phyloP scores from a whole-genome alignment of 805 yeast genomes.

The Starmerella roubikii region DNA sequence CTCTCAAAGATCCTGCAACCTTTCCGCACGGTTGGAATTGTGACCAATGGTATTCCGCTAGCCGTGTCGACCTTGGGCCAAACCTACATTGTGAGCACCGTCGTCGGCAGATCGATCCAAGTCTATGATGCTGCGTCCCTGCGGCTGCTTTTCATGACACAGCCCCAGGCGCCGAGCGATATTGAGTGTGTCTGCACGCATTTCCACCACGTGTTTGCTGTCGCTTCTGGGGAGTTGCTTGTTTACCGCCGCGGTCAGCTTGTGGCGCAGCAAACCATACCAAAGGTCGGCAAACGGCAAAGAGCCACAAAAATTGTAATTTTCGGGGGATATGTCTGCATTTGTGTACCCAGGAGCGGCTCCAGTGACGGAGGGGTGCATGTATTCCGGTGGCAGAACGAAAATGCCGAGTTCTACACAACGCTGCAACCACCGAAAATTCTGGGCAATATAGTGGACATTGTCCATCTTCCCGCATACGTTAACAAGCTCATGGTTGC shows the following conservation, averaged over 20 bases:
- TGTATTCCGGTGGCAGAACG: slow-evolving; percentile 37
- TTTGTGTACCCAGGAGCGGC: slow-evolving; percentile 30
- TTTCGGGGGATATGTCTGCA: slow-evolving; percentile 71
- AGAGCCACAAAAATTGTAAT: slow-evolving; percentile 38
- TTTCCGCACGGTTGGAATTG: slow-evolving; percentile 49
- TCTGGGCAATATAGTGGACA: slow-evolving; percentile 57
- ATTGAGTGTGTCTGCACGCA: slow-evolving; percentile 67
- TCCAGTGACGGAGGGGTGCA: slow-evolving; percentile 29
- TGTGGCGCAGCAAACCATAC: slow-evolving; percentile 30
- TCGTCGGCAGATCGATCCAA: slow-evolving; percentile 82
- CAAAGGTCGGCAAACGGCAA: slow-evolving; percentile 23
- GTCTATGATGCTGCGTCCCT: slow-evolving; percentile 79
- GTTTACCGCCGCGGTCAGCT: slow-evolving; percentile 71
- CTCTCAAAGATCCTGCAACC: slow-evolving; percentile 15
- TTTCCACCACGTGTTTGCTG: slow-evolving; percentile 71
- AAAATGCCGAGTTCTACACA: slow-evolving; percentile 48
- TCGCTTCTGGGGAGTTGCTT: slow-evolving; percentile 57
- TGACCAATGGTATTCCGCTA: slow-evolving; percentile 75
- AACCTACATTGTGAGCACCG: slow-evolving; percentile 74
- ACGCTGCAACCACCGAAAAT: slow-evolving; percentile 42
- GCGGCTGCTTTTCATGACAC: slow-evolving; percentile 75
- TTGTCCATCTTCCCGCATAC: slow-evolving; percentile 80
- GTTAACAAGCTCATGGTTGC: slow-evolving; percentile 77
- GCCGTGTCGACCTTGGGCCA: slow-evolving; percentile 81
- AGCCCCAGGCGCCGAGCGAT: slow-evolving; percentile 53